Evolutionary conservation across 352 stramenopile species (phyloP), one percentile per base, ranked within the genome.

Genomic region (Pythium pyrilobum): DNA sequence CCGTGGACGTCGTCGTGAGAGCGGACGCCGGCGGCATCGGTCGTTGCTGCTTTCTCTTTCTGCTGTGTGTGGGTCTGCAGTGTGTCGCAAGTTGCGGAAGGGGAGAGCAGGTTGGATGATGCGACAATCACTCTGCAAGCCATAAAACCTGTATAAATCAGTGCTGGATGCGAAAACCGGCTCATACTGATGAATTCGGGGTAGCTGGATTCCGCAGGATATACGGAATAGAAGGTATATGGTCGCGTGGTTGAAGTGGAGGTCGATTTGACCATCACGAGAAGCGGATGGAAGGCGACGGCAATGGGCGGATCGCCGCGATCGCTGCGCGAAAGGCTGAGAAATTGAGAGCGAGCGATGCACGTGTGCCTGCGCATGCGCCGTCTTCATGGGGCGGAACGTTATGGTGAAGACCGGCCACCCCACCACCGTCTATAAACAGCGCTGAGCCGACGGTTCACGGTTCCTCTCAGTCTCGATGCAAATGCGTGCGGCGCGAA

Each of bases 1-100:
- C 75, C 48, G 73, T 80, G 32, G 75, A 85, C 25, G 77, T 70
- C 46, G 67, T 44, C 65, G 33, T 24, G 23, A 46, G 25, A 33
- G 48, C 20, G 25, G 57, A 59, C 33, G 57, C 31, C 20, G 57
- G 57, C 24, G 57, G 28, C 58, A 66, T 66, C 4, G 32, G 27
- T 4, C 12, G 4, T 24, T 5, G 24, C 5, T 47, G n/a, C 20
- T 36, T 5, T 40, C 25, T 50, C 20, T 31, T 42, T 6, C 16
- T 53, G 29, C 15, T 53, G 18, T 23, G 11, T 55, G n/a, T 43
- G 33, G 2, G 41, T 40, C 10, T 20, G 25, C 7, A 21, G 27
- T 21, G 29, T 59, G 51, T 59, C 51, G 39, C 51, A 51, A 40
- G 32, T 39, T 18, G 28, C 29, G n/a, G 9, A 21, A 41, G 39